phyloP scores from a whole-genome alignment of 108 stramenopile genomes.

The Nitzschia sp. region DNA sequence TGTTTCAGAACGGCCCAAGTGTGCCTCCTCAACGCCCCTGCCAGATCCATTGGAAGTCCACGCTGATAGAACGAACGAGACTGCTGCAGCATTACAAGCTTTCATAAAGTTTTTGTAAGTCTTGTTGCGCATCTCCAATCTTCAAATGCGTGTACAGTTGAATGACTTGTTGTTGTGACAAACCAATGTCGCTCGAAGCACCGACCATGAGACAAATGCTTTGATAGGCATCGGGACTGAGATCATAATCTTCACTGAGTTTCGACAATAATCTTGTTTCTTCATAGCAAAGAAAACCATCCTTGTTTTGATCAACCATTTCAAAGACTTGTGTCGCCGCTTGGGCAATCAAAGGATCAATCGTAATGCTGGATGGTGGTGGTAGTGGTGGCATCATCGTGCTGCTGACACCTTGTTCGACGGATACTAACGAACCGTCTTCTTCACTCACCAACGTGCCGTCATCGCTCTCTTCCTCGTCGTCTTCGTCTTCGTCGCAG shows the following conservation, averaged over 20 bases:
- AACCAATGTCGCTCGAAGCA: not conserved
- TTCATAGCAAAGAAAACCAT: constrained; percentile 10
- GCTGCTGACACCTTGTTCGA: not conserved
- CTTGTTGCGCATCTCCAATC: constrained; percentile 9
- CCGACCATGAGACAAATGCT: constrained; percentile 4
- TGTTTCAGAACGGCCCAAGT: too few species aligned
- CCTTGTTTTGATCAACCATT: constrained; percentile 9
- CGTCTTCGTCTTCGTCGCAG: not conserved
- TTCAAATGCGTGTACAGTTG: constrained; percentile 5
- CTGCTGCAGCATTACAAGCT: too few species aligned
- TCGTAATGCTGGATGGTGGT: not conserved
- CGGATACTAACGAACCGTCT: not conserved
- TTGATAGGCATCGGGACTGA: not conserved
- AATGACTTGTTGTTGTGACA: constrained; percentile 1
- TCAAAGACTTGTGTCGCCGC: not conserved
- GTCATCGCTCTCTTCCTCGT: not conserved
- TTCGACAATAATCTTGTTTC: constrained; percentile 1
- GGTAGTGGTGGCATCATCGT: not conserved
- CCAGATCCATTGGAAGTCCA: too few species aligned
- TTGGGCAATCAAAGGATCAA: not conserved
- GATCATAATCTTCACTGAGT: constrained; percentile 7
- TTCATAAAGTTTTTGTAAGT: not conserved
- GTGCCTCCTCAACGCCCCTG: too few species aligned
- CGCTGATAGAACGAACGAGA: too few species aligned
- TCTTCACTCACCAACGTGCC: not conserved